Conservation (phyloP, 805 yeast species). For the Candida lessepsii region DNA sequence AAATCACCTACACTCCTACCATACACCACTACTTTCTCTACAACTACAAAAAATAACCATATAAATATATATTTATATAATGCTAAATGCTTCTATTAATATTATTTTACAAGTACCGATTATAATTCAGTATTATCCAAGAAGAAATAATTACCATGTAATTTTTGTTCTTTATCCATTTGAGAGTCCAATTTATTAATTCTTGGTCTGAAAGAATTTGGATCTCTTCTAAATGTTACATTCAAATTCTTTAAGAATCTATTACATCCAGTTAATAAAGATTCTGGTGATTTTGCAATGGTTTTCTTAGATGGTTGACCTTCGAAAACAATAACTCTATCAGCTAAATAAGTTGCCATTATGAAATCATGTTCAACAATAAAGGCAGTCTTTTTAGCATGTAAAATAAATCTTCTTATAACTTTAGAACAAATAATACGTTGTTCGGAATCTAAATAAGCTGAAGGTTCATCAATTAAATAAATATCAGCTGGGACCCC, state of each 20-base stretch:
- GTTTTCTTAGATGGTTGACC: slow-evolving; percentile 90
- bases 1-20: too few relatives aligned
- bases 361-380: slow-evolving; percentile 99
- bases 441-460: slow-evolving; percentile 98
- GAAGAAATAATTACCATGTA: slow-evolving; percentile 92
- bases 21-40: too few relatives aligned
- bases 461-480: slow-evolving; percentile 98
- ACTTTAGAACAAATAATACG: slow-evolving; percentile 99
- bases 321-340: slow-evolving; percentile 96
- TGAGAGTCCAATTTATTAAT: slow-evolving; percentile 96
- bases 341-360: slow-evolving; percentile 99
- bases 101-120: slow-evolving; percentile 1
- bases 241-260: slow-evolving; percentile 93
- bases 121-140: slow-evolving; percentile 61
- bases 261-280: slow-evolving; percentile 95
- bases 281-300: slow-evolving; percentile 84
- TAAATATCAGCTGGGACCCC: slow-evolving; percentile 96
- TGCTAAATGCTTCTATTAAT: slow-evolving; percentile 10
- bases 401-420: slow-evolving; percentile 93
- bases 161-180: slow-evolving; percentile 98
- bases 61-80: slow-evolving; percentile 3
- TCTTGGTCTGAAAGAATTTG: slow-evolving; percentile 97
- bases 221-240: slow-evolving; percentile 99
- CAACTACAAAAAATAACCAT: too few relatives aligned
- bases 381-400: slow-evolving; percentile 98